Evolutionary conservation across 2,329 filamentous ascomycete species (phyloP), one percentile per base, ranked within the genome.

Genomic region (Xylaria sp.): DNA sequence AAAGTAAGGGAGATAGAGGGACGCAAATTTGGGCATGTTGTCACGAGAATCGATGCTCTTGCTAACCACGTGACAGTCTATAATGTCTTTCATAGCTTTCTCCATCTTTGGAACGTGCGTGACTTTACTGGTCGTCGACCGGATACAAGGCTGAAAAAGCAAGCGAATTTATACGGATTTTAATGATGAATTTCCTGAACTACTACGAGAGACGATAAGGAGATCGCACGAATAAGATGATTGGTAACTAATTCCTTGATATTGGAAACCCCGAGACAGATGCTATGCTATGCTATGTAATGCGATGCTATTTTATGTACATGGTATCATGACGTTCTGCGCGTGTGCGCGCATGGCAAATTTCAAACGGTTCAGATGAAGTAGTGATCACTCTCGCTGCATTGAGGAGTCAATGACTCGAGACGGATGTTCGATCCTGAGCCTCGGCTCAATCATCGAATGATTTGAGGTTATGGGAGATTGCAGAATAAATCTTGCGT

Each of bases 401-500:
- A 28, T 21, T 33, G 19, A 28, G 38, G 51, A 35, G 15, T 19
- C 49, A 11, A 12, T 2, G 23, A 17, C n/a, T 56, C 40, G 33
- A 15, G n/a, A 37, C 51, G 7, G 2, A n/a, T 25, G 37, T 3
- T 7, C 17, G 17, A 17, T 17, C 17, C 1, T 33, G 6, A 31
- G 17, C n/a, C 2, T 25, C 33, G 15, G 12, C 17, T 15, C 19
- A 28, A 7, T 4, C 50, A 8, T 33, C 14, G n/a, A n/a, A 31
- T 37, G 49, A 6, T 4, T 6, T 8, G 14, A 33, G 4, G n/a
- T 25, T 52, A 64, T n/a, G 51, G 77, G 25, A 76, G 73, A 52
- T 80, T 77, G 70, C 91, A 94, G 73, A 94, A 94, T 51, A 93
- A 75, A 72, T 92, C 88, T 31, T 78, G 76, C 1, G 85, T 80